A percentile compares a stretch with the other conserved stretches of the same genome.
Conservation (phyloP, 768 basidiomycete species). For the Termitomyces sp. region DNA sequence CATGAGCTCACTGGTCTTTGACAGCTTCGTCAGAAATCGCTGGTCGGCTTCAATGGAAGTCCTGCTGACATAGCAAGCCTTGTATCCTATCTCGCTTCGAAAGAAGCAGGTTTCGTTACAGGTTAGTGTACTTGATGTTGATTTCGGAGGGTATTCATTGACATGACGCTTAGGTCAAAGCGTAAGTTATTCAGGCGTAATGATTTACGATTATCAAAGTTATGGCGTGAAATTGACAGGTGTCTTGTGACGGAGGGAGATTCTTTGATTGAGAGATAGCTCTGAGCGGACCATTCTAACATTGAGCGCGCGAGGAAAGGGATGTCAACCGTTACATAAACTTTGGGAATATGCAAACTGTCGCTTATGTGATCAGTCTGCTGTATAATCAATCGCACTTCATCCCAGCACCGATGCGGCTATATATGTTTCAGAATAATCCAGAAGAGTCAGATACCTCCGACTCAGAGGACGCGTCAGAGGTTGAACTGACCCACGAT, state of each 20-base stretch:
- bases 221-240: neutral
- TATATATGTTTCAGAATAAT: no score
- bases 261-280: neutral
- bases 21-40: constrained; percentile 6
- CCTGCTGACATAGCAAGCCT: constrained; percentile 29
- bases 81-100: constrained; percentile 29
- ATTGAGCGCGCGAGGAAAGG: no score
- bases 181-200: neutral
- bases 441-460: neutral
- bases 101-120: constrained; percentile 27
- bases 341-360: no score
- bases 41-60: constrained; percentile 10
- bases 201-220: neutral
- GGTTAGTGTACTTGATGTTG: neutral
- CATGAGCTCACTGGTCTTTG: neutral
- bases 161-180: neutral
- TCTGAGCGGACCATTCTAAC: no score
- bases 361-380: no score
- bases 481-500: neutral
- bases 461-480: neutral
- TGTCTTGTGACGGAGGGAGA: neutral
- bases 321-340: no score
- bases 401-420: no score
- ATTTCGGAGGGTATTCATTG: neutral
- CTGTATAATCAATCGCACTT: no score